Conservation (phyloP, 2,329 filamentous ascomycete species). For the Arthrobotrys iridis region DNA sequence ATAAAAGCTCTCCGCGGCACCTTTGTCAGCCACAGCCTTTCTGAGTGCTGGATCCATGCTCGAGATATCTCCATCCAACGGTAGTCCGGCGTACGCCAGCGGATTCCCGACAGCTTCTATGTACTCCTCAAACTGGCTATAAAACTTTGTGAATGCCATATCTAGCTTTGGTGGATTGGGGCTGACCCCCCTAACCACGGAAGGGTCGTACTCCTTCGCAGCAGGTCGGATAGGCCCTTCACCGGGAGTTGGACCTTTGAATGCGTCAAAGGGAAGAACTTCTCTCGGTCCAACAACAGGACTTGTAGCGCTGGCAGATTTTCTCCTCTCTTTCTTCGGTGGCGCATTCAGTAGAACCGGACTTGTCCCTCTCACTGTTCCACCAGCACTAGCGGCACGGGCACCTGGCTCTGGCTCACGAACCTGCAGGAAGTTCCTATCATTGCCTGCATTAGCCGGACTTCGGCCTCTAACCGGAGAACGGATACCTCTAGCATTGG, state of each 20-base stretch:
- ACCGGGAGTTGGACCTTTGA: constrained; percentile 12
- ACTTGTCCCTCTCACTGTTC: constrained; percentile 49
- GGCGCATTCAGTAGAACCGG: constrained; percentile 44
- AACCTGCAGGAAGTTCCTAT: constrained; percentile 53
- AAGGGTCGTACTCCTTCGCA: constrained; percentile 47
- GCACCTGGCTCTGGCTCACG: constrained; percentile 49
- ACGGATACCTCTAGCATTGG: constrained; percentile 52
- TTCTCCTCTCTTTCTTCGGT: constrained; percentile 52
- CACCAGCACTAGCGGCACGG: constrained; percentile 45
- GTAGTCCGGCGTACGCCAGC: constrained; percentile 90
- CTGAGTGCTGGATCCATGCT: constrained; percentile 52
- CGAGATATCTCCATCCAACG: constrained; percentile 65
- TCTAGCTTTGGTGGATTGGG: constrained; percentile 63
- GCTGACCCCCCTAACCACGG: constrained; percentile 24
- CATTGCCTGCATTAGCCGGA: constrained; percentile 36
- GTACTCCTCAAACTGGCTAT: constrained; percentile 86
- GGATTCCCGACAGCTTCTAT: constrained; percentile 79
- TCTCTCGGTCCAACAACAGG: constrained; percentile 47
- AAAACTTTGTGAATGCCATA: constrained; percentile 88
- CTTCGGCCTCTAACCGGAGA: constrained; percentile 54
- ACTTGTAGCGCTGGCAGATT: constrained; percentile 42
- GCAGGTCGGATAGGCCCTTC: constrained; percentile 48
- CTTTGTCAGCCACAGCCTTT: constrained; percentile 55
- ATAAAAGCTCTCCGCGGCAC: constrained; percentile 82
- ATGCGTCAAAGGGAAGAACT: constrained; percentile 36